Conservation (phyloP, 345 rosid genomes). For the Nephelium lappaceum region DNA sequence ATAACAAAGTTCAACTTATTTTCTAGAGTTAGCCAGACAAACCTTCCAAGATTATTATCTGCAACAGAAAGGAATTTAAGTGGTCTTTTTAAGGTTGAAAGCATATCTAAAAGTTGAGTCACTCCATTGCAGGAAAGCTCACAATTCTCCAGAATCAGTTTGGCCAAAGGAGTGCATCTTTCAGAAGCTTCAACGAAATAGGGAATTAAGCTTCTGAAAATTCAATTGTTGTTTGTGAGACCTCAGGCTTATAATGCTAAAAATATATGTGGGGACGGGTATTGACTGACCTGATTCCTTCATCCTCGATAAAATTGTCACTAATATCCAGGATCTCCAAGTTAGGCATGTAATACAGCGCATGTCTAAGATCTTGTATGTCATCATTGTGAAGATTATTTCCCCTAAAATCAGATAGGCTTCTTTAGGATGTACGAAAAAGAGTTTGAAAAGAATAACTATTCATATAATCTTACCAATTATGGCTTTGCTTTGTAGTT, state of each 20-base stretch:
- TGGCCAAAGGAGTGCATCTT: conserved; percentile 45
- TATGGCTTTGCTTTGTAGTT: conserved; percentile 1
- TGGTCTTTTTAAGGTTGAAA: conserved; percentile 51
- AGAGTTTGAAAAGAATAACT: background rate
- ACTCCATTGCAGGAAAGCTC: conserved; percentile 73
- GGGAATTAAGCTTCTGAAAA: conserved; percentile 71
- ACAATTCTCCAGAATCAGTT: conserved; percentile 72
- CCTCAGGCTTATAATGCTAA: conserved; percentile 14
- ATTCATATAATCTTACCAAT: conserved; percentile 7
- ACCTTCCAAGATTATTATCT: conserved; percentile 86
- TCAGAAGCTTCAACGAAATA: conserved; percentile 56
- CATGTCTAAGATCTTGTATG: conserved; percentile 56
- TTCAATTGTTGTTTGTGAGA: conserved; percentile 26
- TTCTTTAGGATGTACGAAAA: conserved; percentile 22
- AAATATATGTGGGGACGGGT: conserved; percentile 15
- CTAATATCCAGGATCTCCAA: conserved; percentile 78
- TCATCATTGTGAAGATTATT: conserved; percentile 71
- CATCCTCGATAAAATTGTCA: conserved; percentile 79
- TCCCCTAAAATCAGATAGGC: conserved; percentile 52
- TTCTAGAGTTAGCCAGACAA: conserved; percentile 22
- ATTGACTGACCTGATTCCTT: conserved; percentile 69
- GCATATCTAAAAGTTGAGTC: conserved; percentile 52
- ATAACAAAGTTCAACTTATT: conserved; percentile 17
- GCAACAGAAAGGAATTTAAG: conserved; percentile 66
- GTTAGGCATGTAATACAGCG: conserved; percentile 61